A percentile compares a stretch with the other conserved stretches of the same genome.
Conservation (phyloP, 768 basidiomycete genomes). For the Lactarius tabidus region DNA sequence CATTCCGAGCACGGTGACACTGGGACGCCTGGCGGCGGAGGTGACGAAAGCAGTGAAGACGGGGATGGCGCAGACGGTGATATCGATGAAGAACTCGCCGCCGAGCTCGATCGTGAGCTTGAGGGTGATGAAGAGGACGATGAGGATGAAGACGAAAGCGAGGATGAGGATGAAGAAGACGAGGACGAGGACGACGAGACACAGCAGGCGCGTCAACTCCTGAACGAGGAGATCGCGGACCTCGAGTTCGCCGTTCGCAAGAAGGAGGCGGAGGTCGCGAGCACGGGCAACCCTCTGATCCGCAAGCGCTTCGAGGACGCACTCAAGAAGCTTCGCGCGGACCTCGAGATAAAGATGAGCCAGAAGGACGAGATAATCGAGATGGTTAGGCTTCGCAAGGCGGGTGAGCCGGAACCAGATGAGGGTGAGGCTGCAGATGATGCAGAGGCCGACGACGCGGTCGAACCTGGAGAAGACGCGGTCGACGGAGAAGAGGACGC, state of each 20-base stretch:
- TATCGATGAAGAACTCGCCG: conserved; percentile 85
- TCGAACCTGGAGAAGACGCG: conserved; percentile 31
- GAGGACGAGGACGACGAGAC: conserved; percentile 79
- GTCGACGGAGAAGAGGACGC: conserved; percentile 31
- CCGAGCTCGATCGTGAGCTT: conserved; percentile 83
- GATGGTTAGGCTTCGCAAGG: conserved; percentile 65
- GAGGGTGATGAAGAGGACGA: conserved; percentile 58
- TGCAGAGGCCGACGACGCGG: conserved; percentile 35
- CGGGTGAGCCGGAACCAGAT: conserved; percentile 49
- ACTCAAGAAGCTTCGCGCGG: conserved; percentile 78
- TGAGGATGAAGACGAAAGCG: conserved; percentile 59
- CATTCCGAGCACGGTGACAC: conserved; percentile 60
- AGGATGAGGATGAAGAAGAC: conserved; percentile 70
- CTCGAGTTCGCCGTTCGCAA: conserved; percentile 83
- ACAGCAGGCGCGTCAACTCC: conserved; percentile 66
- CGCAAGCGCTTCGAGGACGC: conserved; percentile 94
- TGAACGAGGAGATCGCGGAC: conserved; percentile 88
- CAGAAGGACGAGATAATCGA: conserved; percentile 81
- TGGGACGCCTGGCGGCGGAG: conserved; percentile 53
- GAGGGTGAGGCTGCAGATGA: conserved; percentile 38
- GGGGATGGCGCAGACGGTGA: conserved; percentile 65
- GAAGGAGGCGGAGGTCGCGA: conserved; percentile 79
- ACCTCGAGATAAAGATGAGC: conserved; percentile 78
- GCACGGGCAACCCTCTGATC: conserved; percentile 83
- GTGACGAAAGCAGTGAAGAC: conserved; percentile 56